A percentile compares a stretch with the other conserved stretches of the same genome.
Conservation (phyloP, 2,329 filamentous ascomycete genomes). For the Amesomyces nigricolor region DNA sequence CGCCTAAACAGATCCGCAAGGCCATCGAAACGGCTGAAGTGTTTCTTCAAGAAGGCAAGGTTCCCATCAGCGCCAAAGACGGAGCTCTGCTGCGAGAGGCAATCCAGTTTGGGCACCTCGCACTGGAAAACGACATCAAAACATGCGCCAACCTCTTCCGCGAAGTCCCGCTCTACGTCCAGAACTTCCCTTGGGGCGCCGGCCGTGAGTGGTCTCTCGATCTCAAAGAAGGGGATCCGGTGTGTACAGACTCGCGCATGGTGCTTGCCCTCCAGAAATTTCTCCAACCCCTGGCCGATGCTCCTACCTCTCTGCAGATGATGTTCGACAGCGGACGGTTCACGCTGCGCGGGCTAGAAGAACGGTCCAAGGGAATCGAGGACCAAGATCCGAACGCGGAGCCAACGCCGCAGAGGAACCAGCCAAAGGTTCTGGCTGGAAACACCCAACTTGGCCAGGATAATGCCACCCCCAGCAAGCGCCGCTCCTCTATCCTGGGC, state of each 20-base stretch:
- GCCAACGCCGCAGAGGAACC: not conserved
- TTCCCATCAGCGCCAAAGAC: conserved; percentile 57
- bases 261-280: conserved; percentile 48
- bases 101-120: conserved; percentile 57
- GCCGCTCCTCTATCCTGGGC: conserved; percentile 29
- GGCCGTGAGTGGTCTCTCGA: conserved; percentile 64
- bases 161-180: conserved; percentile 70
- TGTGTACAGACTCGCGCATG: conserved; percentile 47
- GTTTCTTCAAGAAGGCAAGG: conserved; percentile 60
- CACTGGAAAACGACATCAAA: conserved; percentile 58
- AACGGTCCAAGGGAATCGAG: conserved; percentile 31
- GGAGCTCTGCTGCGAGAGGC: conserved; percentile 55
- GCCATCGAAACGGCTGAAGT: conserved; percentile 60
- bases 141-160: conserved; percentile 62
- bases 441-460: conserved; percentile 40
- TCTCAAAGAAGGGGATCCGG: conserved; percentile 41
- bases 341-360: conserved; percentile 34
- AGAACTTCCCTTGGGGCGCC: conserved; percentile 58
- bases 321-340: conserved; percentile 45
- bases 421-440: conserved; percentile 33
- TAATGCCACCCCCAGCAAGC: conserved; percentile 31
- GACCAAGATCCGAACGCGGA: conserved; percentile 4
- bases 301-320: conserved; percentile 40
- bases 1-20: conserved; percentile 53
- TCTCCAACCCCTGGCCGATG: conserved; percentile 41